A percentile compares a stretch with the other conserved stretches of the same genome.
Conservation (phyloP, 805 yeast genomes). For the Wickerhamiella cacticola region DNA sequence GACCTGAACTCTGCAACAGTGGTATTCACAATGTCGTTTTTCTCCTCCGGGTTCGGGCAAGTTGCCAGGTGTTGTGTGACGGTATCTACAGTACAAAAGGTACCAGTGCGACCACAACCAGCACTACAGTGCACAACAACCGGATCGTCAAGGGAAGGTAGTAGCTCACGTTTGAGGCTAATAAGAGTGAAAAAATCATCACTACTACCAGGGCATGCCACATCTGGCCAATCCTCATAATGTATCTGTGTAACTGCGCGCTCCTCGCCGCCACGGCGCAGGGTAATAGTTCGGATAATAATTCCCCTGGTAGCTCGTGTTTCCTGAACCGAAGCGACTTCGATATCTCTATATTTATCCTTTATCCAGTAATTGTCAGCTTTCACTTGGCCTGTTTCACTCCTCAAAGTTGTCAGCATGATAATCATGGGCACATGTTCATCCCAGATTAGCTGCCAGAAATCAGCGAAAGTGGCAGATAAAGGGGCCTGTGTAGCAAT, state of each 20-base stretch:
- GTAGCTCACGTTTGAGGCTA: constrained; percentile 34
- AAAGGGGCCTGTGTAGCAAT: constrained; percentile 95
- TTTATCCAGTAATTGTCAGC: constrained; percentile 79
- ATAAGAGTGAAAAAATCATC: constrained; percentile 50
- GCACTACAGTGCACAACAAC: constrained; percentile 85
- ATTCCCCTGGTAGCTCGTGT: constrained; percentile 27
- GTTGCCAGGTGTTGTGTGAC: constrained; percentile 33
- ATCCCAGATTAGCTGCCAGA: constrained; percentile 67
- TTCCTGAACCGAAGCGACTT: constrained; percentile 24
- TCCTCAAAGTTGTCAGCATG: constrained; percentile 58
- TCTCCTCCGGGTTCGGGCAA: constrained; percentile 8
- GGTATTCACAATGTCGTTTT: constrained; percentile 46
- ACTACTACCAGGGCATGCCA: constrained; percentile 52
- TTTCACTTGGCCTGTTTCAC: constrained; percentile 71
- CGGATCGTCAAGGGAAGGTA: constrained; percentile 16
- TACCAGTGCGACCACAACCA: constrained; percentile 96
- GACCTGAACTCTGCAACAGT: constrained; percentile 55
- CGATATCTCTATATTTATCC: constrained; percentile 36
- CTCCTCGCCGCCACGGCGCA: constrained; percentile 19
- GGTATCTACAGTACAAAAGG: constrained; percentile 42
- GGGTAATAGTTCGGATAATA: constrained; percentile 28
- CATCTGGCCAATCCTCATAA: constrained; percentile 74
- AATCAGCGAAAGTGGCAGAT: constrained; percentile 65
- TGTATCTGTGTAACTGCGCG: constrained; percentile 63
- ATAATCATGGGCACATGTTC: constrained; percentile 55